Percentiles rank a stretch among this genome's conserved stretches.
Conservation (phyloP, 805 yeast genomes). For the Ogataea pignaliae region DNA sequence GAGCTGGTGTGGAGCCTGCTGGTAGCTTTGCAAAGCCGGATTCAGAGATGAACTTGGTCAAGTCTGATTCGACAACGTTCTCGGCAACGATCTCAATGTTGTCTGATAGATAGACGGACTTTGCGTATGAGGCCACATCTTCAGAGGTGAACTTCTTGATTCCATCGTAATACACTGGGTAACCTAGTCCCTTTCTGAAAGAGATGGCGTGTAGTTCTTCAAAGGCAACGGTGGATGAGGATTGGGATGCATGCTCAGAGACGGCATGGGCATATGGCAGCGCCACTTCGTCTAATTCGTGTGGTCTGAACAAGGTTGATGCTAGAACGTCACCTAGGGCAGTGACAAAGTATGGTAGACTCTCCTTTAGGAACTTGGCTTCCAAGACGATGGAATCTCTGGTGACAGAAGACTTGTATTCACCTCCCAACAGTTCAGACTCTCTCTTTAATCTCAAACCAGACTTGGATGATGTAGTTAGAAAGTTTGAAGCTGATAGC, state of each 20-base stretch:
- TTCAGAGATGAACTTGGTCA: conserved; percentile 60
- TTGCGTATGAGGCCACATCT: conserved; percentile 64
- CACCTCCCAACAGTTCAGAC: conserved; percentile 89
- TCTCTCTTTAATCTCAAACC: conserved; percentile 93
- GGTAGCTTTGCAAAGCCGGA: conserved; percentile 63
- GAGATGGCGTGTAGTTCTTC: conserved; percentile 78
- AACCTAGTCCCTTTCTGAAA: conserved; percentile 85
- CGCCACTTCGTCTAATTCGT: conserved; percentile 80
- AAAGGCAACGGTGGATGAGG: conserved; percentile 56
- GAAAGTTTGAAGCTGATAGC: conserved; percentile 77
- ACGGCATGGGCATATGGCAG: conserved; percentile 73
- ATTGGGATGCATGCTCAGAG: conserved; percentile 43
- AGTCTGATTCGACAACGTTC: conserved; percentile 71
- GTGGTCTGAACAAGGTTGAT: conserved; percentile 71
- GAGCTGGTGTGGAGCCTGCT: conserved; percentile 48
- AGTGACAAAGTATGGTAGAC: conserved; percentile 87
- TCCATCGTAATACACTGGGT: conserved; percentile 73
- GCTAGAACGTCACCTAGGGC: conserved; percentile 72
- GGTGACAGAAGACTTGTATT: conserved; percentile 60
- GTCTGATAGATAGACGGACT: conserved; percentile 60
- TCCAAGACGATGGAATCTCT: conserved; percentile 81
- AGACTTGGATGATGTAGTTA: conserved; percentile 76
- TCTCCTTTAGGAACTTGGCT: conserved; percentile 80
- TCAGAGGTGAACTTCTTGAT: conserved; percentile 51
- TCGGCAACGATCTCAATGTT: conserved; percentile 68